phyloP scores from a whole-genome alignment of 2,329 filamentous ascomycete genomes.

The Myriosclerotinia curreyana region DNA sequence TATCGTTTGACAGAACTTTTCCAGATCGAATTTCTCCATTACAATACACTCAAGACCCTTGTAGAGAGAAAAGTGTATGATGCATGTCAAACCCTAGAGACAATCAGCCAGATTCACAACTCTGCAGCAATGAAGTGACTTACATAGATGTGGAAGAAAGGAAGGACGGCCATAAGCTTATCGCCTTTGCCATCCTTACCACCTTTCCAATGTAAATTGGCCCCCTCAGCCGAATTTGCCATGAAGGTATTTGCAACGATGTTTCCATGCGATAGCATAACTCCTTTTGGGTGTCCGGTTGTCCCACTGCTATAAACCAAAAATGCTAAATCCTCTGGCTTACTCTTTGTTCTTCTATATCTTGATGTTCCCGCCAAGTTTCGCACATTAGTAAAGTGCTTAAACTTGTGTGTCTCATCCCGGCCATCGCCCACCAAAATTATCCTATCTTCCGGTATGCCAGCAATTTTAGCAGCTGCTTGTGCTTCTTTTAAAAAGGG shows the following conservation, averaged over 20 bases:
- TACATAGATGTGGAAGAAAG: constrained; percentile 91
- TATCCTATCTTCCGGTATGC: constrained; percentile 68
- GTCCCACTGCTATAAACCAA: constrained; percentile 88
- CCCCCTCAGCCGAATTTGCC: constrained; percentile 51
- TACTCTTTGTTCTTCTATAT: constrained; percentile 59
- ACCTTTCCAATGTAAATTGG: constrained; percentile 56
- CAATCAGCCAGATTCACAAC: constrained; percentile 15
- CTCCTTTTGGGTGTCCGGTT: constrained; percentile 87
- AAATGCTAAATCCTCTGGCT: constrained; percentile 75
- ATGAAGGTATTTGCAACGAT: constrained; percentile 72
- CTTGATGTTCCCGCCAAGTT: constrained; percentile 59
- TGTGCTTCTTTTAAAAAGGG: constrained; percentile 61
- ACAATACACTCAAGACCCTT: constrained; percentile 65
- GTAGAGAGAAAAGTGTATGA: constrained; percentile 67
- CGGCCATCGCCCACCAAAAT: constrained; percentile 70
- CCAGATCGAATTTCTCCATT: constrained; percentile 78
- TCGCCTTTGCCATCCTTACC: constrained; percentile 63
- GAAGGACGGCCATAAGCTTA: constrained; percentile 72
- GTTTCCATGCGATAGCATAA: constrained; percentile 80
- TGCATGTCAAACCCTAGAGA: constrained; percentile 61
- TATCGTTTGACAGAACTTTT: constrained; percentile 72
- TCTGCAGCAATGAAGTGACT: constrained; percentile 34
- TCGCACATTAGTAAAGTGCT: constrained; percentile 70
- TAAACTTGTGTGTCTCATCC: constrained; percentile 56
- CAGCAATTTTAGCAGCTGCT: constrained; percentile 66